Evolutionary conservation across 768 basidiomycete species (phyloP).

Genomic region (Russula griseocarnosa): DNA sequence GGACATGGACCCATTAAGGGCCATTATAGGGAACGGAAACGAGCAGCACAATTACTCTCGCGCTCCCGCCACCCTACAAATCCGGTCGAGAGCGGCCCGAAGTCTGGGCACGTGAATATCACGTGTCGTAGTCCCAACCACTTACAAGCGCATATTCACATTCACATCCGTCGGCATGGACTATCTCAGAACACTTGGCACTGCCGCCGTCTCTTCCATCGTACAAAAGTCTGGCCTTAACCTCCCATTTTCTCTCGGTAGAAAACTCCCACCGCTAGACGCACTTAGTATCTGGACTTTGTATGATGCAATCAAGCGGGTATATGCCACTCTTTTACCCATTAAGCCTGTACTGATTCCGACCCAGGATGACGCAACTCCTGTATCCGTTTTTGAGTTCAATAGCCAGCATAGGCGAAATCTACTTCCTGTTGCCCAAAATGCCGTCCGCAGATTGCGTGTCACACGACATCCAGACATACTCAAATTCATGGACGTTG

Average conservation of each 20-base stretch:
- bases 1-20: constrained; percentile 23
- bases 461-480: constrained; percentile 94
- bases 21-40: constrained; percentile 6
- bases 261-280: constrained; percentile 64
- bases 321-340: constrained; percentile 35
- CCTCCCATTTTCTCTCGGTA: constrained; percentile 80
- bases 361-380: constrained; percentile 77
- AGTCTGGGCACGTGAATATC: background rate
- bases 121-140: background rate
- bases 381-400: constrained; percentile 90
- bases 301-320: constrained; percentile 86
- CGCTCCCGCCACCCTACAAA: background rate
- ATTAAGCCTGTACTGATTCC: constrained; percentile 27
- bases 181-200: constrained; percentile 75
- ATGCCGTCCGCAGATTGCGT: constrained; percentile 84
- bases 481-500: constrained; percentile 89
- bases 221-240: constrained; percentile 91
- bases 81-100: background rate
- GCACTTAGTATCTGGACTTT: constrained; percentile 74
- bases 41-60: background rate
- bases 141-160: background rate
- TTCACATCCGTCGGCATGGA: constrained; percentile 51
- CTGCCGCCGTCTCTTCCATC: constrained; percentile 83
- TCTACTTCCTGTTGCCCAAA: constrained; percentile 73
- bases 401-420: constrained; percentile 64